Base-by-base conservation (phyloP, 306 rosid genomes). In the Vachellia pachyceras region DNA sequence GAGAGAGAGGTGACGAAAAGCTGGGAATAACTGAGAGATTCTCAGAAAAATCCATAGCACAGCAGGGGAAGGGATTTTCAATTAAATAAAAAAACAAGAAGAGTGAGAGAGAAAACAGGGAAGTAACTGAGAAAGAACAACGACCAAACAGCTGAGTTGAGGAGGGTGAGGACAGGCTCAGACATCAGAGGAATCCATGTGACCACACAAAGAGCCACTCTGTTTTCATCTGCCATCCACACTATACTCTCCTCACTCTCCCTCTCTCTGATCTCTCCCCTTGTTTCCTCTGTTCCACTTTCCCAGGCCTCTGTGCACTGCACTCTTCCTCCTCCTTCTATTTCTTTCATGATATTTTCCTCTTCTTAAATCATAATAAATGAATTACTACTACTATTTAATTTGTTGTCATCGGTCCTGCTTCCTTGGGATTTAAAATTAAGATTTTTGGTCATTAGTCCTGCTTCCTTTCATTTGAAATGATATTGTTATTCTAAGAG, bases 111-210 rank as follows among this genome's bases (percentile, higher is more conserved):
- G 17, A 54, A 12, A 45, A 3, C 7, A 40, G 3, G 52, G 52
- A 29, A 29, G 33, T 29, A 29, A 29, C 33, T 8, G 72, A 2
- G 66, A 79, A 33, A 46, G 47, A 15, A 49, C 54, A 39, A 18
- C 2, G 77, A 55, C 50, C 42, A 80, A 84, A n/a, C 82, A 75
- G 70, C 63, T 45, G 69, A 75, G 57, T 10, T 82, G 82, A 84
- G 88, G 88, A 74, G 76, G 77, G 91, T 83, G 80, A 78, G 20
- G 82, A 87, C 82, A 63, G 57, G 36, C 7, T 65, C 73, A 49
- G 64, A 41, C 18, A 69, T 55, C 88, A 91, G 91, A 73, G 85
- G 91, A 91, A 85, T 80, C 91, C 95, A 91, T 89, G 95, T 87
- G 95, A 89, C 81, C 86, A 80, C 78, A 76, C 82, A 65, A 84